phyloP scores from a whole-genome alignment of 2,329 filamentous ascomycete genomes.

The Chaetomiaceae sp. region DNA sequence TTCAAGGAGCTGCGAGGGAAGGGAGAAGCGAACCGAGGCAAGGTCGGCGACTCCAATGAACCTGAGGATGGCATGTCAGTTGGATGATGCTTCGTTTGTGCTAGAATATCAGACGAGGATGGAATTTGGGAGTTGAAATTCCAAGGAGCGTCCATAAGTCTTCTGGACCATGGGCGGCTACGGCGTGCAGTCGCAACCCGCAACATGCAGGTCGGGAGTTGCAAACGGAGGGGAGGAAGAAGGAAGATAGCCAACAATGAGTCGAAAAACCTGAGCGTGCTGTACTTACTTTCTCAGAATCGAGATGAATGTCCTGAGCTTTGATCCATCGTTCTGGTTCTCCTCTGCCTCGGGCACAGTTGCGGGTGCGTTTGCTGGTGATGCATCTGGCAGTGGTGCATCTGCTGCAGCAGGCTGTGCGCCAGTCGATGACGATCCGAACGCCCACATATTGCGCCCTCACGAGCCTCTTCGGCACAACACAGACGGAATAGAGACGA shows the following conservation, averaged over 20 bases:
- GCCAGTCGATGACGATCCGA: constrained; percentile 12
- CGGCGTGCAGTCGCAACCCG: too few species aligned
- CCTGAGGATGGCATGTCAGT: constrained; percentile 42
- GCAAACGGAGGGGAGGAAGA: not conserved
- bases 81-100: not conserved
- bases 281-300: constrained; percentile 77
- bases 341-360: constrained; percentile 38
- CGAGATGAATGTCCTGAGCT: constrained; percentile 80
- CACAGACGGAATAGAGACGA: not conserved
- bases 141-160: too few species aligned
- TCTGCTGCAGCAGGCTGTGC: constrained; percentile 10
- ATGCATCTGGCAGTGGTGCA: constrained; percentile 12
- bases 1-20: constrained; percentile 91
- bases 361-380: not conserved
- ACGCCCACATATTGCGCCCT: constrained; percentile 17
- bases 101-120: too few species aligned
- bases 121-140: too few species aligned
- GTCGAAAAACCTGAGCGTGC: too few species aligned
- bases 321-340: constrained; percentile 70
- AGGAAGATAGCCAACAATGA: not conserved
- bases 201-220: too few species aligned
- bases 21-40: constrained; percentile 89
- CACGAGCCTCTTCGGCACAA: not conserved
- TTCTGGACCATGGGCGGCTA: too few species aligned
- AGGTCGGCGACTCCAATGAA: constrained; percentile 97